Percentiles rank a stretch among this genome's conserved stretches.
These are phyloP conservation scores for Huntiella decipiens DNA, from an alignment of 2,329 filamentous ascomycete species.

Conservation along the genomic window DNA sequence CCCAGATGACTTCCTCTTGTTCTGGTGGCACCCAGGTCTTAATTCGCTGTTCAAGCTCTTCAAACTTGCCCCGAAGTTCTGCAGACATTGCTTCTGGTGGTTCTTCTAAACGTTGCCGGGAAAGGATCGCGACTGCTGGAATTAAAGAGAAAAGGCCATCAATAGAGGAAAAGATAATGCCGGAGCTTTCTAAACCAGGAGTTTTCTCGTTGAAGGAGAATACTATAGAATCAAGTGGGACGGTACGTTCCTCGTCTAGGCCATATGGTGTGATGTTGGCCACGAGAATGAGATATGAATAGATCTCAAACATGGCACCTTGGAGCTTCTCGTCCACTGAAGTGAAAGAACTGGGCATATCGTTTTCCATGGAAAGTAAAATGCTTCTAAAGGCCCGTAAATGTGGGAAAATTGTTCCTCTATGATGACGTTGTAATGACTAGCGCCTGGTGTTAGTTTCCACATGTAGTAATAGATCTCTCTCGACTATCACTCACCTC, in stretches of 20 bases:
- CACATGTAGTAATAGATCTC: background rate
- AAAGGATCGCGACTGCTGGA: constrained; percentile 5
- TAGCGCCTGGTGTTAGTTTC: background rate
- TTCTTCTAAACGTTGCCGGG: constrained; percentile 9
- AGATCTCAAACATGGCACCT: constrained; percentile 11
- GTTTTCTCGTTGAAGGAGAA: constrained; percentile 10
- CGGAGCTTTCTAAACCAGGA: constrained; percentile 6
- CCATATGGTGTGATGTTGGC: constrained; percentile 11
- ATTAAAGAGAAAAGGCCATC: constrained; percentile 10
- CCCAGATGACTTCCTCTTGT: constrained; percentile 6
- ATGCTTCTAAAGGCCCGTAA: constrained; percentile 9
- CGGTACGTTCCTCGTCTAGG: constrained; percentile 9
- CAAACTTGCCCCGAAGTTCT: constrained; percentile 4
- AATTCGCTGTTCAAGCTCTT: constrained; percentile 8
- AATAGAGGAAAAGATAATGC: constrained; percentile 10
- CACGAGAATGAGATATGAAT: constrained; percentile 10
- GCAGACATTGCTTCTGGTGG: constrained; percentile 3
- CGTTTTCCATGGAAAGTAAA: constrained; percentile 9
- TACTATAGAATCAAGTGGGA: constrained; percentile 9
- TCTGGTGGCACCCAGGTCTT: constrained; percentile 6
- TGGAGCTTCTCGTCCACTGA: constrained; percentile 10
- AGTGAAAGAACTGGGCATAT: constrained; percentile 10
- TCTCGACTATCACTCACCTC: constrained; percentile 2
- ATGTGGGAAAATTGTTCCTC: constrained; percentile 10
- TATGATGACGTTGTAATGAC: constrained; percentile 9